Percentiles rank a stretch among this genome's conserved stretches.
Conservation (phyloP, 169 alveolate species). For the Ophryocystis elektroscirrha region DNA sequence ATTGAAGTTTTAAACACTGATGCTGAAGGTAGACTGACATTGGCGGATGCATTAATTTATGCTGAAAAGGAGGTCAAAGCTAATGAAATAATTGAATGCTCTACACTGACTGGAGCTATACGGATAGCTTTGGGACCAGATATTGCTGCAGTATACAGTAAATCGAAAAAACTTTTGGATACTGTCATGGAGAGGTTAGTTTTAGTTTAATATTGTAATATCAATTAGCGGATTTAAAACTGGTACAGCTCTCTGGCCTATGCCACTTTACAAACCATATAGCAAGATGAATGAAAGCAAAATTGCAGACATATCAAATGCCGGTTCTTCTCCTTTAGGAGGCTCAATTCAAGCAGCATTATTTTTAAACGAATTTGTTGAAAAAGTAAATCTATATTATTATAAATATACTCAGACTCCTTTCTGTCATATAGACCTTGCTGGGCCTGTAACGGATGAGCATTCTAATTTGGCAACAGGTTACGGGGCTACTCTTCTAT, state of each 20-base stretch:
- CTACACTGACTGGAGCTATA: constrained; percentile 84
- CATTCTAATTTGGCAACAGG: constrained; percentile 11
- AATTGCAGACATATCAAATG: constrained; percentile 61
- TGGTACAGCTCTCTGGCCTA: constrained; percentile 55
- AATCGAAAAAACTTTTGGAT: constrained; percentile 27
- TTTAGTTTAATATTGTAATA: constrained; percentile 1
- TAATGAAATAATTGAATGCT: constrained; percentile 59
- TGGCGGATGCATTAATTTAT: constrained; percentile 82
- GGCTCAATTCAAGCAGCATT: constrained; percentile 67
- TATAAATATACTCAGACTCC: too few species aligned
- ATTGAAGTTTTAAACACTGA: constrained; percentile 83
- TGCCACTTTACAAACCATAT: constrained; percentile 58
- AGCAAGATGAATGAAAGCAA: constrained; percentile 40
- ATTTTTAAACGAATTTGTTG: constrained; percentile 64
- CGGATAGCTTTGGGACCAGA: constrained; percentile 50
- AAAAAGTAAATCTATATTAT: too few species aligned
- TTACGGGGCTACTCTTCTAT: constrained; percentile 15
- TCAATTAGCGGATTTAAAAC: constrained; percentile 25
- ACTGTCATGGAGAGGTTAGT: constrained; percentile 29
- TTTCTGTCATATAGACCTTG: constrained; percentile 80
- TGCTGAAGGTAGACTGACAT: constrained; percentile 85
- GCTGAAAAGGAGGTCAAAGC: constrained; percentile 52
- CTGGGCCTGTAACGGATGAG: constrained; percentile 58
- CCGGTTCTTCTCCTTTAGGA: constrained; percentile 31
- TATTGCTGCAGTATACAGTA: constrained; percentile 8